Percentiles rank a stretch among this genome's conserved stretches.
Evolutionary conservation across 2,329 filamentous ascomycete species (phyloP).

Genomic region (Sclerotinia sclerotiorum): DNA sequence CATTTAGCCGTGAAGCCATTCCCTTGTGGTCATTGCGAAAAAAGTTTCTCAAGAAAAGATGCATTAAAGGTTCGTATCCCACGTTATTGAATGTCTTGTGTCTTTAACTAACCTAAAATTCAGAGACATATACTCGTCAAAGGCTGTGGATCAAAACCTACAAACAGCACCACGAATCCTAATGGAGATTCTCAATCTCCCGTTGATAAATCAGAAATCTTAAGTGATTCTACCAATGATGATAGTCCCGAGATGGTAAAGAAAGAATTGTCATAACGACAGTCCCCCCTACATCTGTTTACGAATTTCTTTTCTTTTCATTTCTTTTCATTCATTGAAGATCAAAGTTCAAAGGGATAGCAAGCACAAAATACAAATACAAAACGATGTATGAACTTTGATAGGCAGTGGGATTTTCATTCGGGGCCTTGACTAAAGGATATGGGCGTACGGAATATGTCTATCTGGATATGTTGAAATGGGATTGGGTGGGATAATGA

Average conservation of each 20-base stretch:
- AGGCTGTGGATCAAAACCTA: slow-evolving; percentile 56
- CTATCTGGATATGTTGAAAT: background rate
- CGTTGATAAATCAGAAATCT: slow-evolving; percentile 36
- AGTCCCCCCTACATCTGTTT: background rate
- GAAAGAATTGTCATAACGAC: slow-evolving; percentile 31
- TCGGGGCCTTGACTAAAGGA: slow-evolving; percentile 11
- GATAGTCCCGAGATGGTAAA: slow-evolving; percentile 35
- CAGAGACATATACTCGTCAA: slow-evolving; percentile 68
- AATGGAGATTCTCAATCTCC: slow-evolving; percentile 36
- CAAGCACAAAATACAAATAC: background rate
- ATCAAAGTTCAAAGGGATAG: background rate
- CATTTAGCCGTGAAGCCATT: slow-evolving; percentile 95
- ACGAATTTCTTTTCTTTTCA: slow-evolving; percentile 2
- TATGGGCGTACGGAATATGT: slow-evolving; percentile 17
- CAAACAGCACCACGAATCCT: slow-evolving; percentile 27
- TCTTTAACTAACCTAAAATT: slow-evolving; percentile 36
- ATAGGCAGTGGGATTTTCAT: background rate
- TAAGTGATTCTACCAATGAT: slow-evolving; percentile 39
- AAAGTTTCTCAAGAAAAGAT: slow-evolving; percentile 96
- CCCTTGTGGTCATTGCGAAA: slow-evolving; percentile 86
- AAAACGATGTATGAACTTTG: background rate
- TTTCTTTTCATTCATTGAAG: background rate
- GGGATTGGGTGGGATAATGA: background rate
- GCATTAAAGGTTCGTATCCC: slow-evolving; percentile 78
- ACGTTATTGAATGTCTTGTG: slow-evolving; percentile 12